A percentile compares a stretch with the other conserved stretches of the same genome.
phyloP scores from a whole-genome alignment of 2,329 filamentous ascomycete genomes.

The Rachicladosporium sp. region DNA sequence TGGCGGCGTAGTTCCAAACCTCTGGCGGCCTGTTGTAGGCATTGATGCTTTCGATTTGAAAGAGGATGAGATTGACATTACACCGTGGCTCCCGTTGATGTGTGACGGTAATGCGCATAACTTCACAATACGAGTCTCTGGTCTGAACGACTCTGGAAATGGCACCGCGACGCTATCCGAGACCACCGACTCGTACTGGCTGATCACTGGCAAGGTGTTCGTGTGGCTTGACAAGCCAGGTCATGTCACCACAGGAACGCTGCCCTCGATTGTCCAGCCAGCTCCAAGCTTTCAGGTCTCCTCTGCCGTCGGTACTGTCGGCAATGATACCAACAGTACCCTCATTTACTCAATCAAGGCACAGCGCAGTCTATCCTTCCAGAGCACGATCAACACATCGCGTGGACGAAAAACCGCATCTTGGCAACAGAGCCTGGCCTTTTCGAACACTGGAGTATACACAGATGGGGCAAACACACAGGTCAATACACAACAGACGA shows the following conservation, averaged over 20 bases:
- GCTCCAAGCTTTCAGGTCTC: slow-evolving; percentile 39
- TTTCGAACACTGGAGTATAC: slow-evolving; percentile 43
- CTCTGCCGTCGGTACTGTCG: slow-evolving; percentile 34
- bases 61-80: slow-evolving; percentile 73
- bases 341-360: slow-evolving; percentile 44
- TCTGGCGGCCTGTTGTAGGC: slow-evolving; percentile 69
- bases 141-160: slow-evolving; percentile 46
- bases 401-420: slow-evolving; percentile 28
- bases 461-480: slow-evolving; percentile 44
- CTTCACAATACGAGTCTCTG: slow-evolving; percentile 56
- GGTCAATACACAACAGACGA: slow-evolving; percentile 38
- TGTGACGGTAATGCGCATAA: slow-evolving; percentile 51
- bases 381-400: slow-evolving; percentile 40
- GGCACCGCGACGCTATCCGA: slow-evolving; percentile 39
- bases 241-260: slow-evolving; percentile 41
- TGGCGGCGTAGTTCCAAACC: slow-evolving; percentile 61
- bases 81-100: slow-evolving; percentile 59
- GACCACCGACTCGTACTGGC: slow-evolving; percentile 56
- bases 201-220: slow-evolving; percentile 68
- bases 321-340: slow-evolving; percentile 45
- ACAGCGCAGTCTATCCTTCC: slow-evolving; percentile 42
- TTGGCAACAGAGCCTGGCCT: slow-evolving; percentile 50
- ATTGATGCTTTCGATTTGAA: slow-evolving; percentile 66
- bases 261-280: slow-evolving; percentile 24
- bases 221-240: slow-evolving; percentile 51